A percentile compares a stretch with the other conserved stretches of the same genome.
Evolutionary conservation across 2,329 filamentous ascomycete genomes (phyloP).

Genomic region (Fusarium verrucosum): DNA sequence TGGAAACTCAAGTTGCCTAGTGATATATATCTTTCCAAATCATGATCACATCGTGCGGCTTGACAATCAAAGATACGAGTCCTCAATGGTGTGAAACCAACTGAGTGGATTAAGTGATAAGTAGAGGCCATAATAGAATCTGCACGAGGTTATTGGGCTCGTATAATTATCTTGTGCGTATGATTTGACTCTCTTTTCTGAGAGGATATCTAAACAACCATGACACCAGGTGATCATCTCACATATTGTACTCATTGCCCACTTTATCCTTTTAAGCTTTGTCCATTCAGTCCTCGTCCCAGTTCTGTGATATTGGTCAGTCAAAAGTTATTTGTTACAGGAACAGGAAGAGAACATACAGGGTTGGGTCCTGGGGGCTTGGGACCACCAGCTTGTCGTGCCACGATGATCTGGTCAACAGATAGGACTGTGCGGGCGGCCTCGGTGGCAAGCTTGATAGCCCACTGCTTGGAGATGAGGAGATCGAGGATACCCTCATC

Average conservation of each 20-base stretch:
- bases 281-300: slow-evolving; percentile 67
- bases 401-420: slow-evolving; percentile 99
- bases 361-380: slow-evolving; percentile 96
- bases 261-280: slow-evolving; percentile 39
- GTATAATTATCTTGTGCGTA: slow-evolving; percentile 20
- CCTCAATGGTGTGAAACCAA: slow-evolving; percentile 7
- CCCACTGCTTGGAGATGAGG: slow-evolving; percentile 92
- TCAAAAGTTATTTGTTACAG: not conserved
- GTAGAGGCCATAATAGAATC: slow-evolving; percentile 5
- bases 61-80: not conserved
- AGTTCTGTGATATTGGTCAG: slow-evolving; percentile 60
- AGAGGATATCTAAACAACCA: slow-evolving; percentile 42
- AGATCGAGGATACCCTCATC: slow-evolving; percentile 92
- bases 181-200: slow-evolving; percentile 26
- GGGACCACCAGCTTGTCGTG: slow-evolving; percentile 93
- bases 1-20: not conserved
- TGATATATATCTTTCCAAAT: not conserved
- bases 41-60: not conserved
- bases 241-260: slow-evolving; percentile 33
- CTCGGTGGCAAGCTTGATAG: slow-evolving; percentile 95
- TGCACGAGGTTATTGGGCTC: slow-evolving; percentile 5
- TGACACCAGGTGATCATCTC: slow-evolving; percentile 28
- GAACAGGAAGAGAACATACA: slow-evolving; percentile 50
- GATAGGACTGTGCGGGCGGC: slow-evolving; percentile 92
- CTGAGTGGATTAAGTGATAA: slow-evolving; percentile 8